These are phyloP conservation scores for Fusarium xyrophilum DNA, from an alignment of 2,329 filamentous ascomycete species.

Conservation along the genomic window DNA sequence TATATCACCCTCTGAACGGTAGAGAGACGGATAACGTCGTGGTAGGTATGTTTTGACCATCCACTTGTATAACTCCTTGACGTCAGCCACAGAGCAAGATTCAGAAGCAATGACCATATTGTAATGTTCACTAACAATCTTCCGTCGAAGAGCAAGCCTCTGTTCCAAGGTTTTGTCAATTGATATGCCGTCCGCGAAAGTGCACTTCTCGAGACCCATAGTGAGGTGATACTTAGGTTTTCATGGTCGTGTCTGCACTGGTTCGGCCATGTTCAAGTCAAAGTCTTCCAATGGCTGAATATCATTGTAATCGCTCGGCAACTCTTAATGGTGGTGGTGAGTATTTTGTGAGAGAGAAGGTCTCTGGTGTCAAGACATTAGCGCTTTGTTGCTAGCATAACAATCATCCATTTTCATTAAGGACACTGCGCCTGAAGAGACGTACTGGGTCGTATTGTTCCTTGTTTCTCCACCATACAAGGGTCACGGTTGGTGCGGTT, in stretches of 20 bases:
- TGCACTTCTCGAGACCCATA: neutral
- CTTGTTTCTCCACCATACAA: neutral
- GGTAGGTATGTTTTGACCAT: neutral
- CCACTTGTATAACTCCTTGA: neutral
- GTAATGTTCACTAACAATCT: neutral
- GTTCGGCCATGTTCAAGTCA: neutral
- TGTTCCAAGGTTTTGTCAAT: neutral
- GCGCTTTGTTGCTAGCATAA: neutral
- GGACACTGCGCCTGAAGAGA: accelerated
- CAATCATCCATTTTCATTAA: no score
- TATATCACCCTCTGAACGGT: accelerated
- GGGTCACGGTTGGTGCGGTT: neutral
- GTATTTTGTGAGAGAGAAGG: neutral
- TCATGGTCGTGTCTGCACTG: neutral
- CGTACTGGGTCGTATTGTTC: neutral
- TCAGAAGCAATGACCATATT: neutral
- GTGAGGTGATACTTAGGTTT: neutral
- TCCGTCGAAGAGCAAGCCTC: neutral
- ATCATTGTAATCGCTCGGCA: neutral
- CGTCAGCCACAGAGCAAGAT: neutral
- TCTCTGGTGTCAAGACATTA: neutral
- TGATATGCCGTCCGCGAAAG: neutral
- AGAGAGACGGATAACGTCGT: neutral
- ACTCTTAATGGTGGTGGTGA: neutral
- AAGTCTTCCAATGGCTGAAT: neutral